Percentiles rank a stretch among this genome's conserved stretches.
phyloP scores from a whole-genome alignment of 2,329 filamentous ascomycete species.

The Calonectria leucothoes region DNA sequence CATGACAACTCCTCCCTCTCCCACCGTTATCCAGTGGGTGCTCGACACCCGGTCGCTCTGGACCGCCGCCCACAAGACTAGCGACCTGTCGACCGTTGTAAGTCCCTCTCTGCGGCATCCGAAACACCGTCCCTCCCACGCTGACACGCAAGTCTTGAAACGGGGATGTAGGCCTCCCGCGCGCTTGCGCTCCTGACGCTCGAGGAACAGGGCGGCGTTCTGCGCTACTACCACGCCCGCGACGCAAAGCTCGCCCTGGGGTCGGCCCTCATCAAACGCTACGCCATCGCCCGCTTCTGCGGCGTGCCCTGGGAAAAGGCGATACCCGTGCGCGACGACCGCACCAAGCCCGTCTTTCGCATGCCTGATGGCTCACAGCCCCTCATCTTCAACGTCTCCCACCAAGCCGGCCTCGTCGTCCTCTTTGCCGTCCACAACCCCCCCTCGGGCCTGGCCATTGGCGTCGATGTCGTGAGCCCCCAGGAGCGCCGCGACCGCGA shows the following conservation, averaged over 20 bases:
- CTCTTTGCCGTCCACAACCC: conserved; percentile 65
- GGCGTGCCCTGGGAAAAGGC: conserved; percentile 71
- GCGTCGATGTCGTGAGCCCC: conserved; percentile 82
- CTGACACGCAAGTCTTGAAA: neutral
- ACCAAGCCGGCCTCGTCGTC: conserved; percentile 81
- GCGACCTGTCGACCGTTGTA: conserved; percentile 60
- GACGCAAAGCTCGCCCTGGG: conserved; percentile 81
- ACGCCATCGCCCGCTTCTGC: conserved; percentile 70
- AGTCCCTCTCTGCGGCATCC: conserved; percentile 30
- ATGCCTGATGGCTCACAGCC: conserved; percentile 61
- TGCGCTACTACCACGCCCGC: conserved; percentile 72
- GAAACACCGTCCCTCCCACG: neutral
- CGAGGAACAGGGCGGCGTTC: conserved; percentile 67
- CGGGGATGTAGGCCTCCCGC: conserved; percentile 59
- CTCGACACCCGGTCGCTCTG: conserved; percentile 71
- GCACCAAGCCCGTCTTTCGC: conserved; percentile 65
- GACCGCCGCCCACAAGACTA: conserved; percentile 62
- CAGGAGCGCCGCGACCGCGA: conserved; percentile 75
- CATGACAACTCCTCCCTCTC: conserved; percentile 30
- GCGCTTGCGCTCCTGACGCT: conserved; percentile 63
- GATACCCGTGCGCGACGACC: conserved; percentile 65
- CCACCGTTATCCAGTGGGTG: conserved; percentile 68
- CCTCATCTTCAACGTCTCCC: conserved; percentile 79
- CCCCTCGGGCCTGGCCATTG: conserved; percentile 62
- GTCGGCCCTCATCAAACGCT: conserved; percentile 80